phyloP scores from a whole-genome alignment of 106 monocot species.

The Dendrobium nobile region DNA sequence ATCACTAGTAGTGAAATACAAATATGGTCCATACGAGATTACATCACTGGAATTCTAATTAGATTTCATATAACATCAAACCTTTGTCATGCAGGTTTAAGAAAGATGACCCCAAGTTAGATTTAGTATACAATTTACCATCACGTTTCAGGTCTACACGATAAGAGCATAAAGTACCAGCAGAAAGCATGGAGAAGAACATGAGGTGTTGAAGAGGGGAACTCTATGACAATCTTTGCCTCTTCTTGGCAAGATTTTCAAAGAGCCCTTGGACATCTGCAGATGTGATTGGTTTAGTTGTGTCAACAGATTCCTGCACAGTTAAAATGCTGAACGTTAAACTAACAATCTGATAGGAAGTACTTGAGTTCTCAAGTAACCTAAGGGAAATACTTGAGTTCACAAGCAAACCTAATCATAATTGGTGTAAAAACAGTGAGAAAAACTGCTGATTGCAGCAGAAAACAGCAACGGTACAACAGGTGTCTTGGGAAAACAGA shows the following conservation, averaged over 20 bases:
- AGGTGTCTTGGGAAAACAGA: no score
- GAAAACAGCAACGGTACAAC: no score
- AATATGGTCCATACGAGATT: not conserved
- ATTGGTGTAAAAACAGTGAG: no score
- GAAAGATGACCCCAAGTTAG: not conserved
- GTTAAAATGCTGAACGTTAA: not conserved
- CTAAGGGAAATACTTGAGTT: no score
- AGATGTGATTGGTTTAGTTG: conserved; percentile 76
- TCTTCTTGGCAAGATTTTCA: conserved; percentile 92
- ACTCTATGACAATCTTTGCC: conserved; percentile 49
- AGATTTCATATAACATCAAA: not conserved
- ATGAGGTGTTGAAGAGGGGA: not conserved
- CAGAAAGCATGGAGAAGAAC: not conserved
- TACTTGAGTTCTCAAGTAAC: no score
- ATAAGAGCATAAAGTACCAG: not conserved
- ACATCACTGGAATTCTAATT: not conserved
- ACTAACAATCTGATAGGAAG: not conserved
- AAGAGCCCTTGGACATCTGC: conserved; percentile 69
- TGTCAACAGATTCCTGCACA: conserved; percentile 72
- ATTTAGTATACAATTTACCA: not conserved
- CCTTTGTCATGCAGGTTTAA: not conserved
- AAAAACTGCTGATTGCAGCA: no score
- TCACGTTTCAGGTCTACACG: not conserved
- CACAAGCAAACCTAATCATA: no score
- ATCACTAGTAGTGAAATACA: not conserved